Evolutionary conservation across 176 grass and related monocot species (phyloP), one percentile per base, ranked within the genome.

Genomic region (Cocos nucifera): DNA sequence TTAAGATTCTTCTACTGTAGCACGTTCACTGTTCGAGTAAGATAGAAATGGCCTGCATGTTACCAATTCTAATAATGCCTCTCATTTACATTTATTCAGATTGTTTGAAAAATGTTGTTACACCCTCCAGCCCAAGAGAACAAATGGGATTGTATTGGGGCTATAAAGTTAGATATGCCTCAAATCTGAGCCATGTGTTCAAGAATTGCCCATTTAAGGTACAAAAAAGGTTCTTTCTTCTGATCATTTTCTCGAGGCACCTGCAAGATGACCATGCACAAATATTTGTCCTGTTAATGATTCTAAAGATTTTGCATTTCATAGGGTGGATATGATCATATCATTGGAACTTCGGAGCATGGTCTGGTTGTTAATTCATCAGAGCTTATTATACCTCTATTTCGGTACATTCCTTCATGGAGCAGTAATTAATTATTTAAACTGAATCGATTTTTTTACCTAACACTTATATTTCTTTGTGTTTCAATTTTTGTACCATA

Each of bases 261-360:
- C 8, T 35, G 1, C 32, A 35, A 8, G 35, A 44, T 12, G 8
- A 44, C 35, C 35, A 44, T 14, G 9, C 9, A 44, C 10, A 44
- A 30, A 30, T 9, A 44, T 3, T 44, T 44, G 9, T 12, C 35
- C 9, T 44, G 35, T 44, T 14, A 44, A 44, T 44, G 35, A 44
- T 44, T 12, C 9, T 12, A 44, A 44, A 44, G 8, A 14, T 44
- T 44, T 44, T 44, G 35, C 22, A 48, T 39, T 64, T 58, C 66
- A 8, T 85, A 97, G 92, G 78, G 83, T 69, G 81, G 77, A 85
- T 97, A 97, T 49, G 84, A 97, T 80, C 78, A 91, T 78, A 79
- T 97, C 55, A 91, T 97, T 53, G 93, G 93, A 51, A 97, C 93
- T 69, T 97, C 93, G 28, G 93, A 97, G 84, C 93, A 91, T 78